Evolutionary conservation across 345 rosid species (phyloP).

Genomic region (Sonneratia caseolaris): DNA sequence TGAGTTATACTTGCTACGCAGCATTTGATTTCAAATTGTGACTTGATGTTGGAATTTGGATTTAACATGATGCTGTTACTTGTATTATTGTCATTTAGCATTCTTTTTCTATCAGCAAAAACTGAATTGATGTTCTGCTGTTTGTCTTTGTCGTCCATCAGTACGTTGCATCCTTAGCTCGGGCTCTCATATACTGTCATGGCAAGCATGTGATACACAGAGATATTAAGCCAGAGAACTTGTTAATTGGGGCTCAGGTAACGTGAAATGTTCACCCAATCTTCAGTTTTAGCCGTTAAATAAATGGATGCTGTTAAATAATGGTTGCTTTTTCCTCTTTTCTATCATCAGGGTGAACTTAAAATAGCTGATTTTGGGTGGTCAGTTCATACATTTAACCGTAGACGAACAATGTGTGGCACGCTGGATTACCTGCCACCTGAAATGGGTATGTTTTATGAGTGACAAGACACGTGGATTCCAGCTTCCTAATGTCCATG

Average conservation of each 20-base stretch:
- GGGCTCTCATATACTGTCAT: constrained; percentile 96
- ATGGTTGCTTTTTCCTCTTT: not conserved
- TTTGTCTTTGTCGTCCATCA: constrained; percentile 15
- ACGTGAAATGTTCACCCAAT: not conserved
- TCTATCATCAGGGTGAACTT: constrained; percentile 70
- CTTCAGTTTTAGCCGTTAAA: not conserved
- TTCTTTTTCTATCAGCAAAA: not conserved
- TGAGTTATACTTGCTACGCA: constrained; percentile 23
- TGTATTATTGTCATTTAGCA: not conserved
- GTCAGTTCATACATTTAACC: constrained; percentile 98
- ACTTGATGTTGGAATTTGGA: not conserved
- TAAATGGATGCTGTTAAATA: not conserved
- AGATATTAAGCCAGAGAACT: constrained; percentile 97
- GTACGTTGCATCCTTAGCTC: constrained; percentile 97
- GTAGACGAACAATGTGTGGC: constrained; percentile 97
- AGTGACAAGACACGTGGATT: not conserved
- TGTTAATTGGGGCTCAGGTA: constrained; percentile 83
- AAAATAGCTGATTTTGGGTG: constrained; percentile 99
- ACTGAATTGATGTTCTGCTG: not conserved
- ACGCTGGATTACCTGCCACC: constrained; percentile 98
- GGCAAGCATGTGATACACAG: constrained; percentile 98
- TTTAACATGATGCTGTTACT: not conserved
- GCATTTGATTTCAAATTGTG: not conserved
- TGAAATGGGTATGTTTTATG: constrained; percentile 68
- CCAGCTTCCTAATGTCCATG: not conserved